phyloP scores from a whole-genome alignment of 1,284 basidiomycete species.

The Trichosporon inkin region DNA sequence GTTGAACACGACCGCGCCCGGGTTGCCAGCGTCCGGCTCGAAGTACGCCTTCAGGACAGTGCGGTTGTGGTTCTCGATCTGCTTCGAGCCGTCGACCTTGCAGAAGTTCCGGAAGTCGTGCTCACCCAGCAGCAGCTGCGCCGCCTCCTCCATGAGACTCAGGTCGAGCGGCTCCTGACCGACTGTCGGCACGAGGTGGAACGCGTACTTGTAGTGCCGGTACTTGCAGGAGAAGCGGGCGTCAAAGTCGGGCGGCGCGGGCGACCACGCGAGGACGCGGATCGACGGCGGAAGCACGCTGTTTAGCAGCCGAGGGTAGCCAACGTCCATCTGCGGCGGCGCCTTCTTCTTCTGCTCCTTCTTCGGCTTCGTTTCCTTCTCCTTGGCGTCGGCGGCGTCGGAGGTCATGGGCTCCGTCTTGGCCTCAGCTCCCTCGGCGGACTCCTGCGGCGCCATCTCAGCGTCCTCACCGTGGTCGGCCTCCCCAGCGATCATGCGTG shows the following conservation, averaged over 20 bases:
- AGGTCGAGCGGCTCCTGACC: conserved; percentile 60
- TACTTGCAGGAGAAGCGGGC: conserved; percentile 81
- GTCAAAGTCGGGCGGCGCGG: conserved; percentile 74
- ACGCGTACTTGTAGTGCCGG: conserved; percentile 98
- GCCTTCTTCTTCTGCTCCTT: neutral
- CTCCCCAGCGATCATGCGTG: neutral
- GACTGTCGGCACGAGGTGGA: conserved; percentile 53
- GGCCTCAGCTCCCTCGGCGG: neutral
- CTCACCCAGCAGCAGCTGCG: conserved; percentile 69
- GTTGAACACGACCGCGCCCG: conserved; percentile 66
- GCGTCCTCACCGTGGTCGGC: neutral
- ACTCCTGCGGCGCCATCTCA: neutral
- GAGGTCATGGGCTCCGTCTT: too few relatives aligned
- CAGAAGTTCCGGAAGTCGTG: conserved; percentile 97
- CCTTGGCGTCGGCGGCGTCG: conserved; percentile 1
- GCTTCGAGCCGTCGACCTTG: conserved; percentile 90
- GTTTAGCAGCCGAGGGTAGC: conserved; percentile 79
- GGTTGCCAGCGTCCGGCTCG: conserved; percentile 20
- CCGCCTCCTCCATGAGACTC: conserved; percentile 70
- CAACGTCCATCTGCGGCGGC: conserved; percentile 57
- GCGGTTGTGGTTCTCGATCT: conserved; percentile 63
- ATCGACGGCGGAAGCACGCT: conserved; percentile 85
- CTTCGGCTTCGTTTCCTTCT: conserved; percentile 9
- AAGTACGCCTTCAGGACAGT: conserved; percentile 41
- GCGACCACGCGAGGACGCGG: conserved; percentile 91